Base-by-base conservation (phyloP, 768 basidiomycete species). In the Tricholoma flavovirens region DNA sequence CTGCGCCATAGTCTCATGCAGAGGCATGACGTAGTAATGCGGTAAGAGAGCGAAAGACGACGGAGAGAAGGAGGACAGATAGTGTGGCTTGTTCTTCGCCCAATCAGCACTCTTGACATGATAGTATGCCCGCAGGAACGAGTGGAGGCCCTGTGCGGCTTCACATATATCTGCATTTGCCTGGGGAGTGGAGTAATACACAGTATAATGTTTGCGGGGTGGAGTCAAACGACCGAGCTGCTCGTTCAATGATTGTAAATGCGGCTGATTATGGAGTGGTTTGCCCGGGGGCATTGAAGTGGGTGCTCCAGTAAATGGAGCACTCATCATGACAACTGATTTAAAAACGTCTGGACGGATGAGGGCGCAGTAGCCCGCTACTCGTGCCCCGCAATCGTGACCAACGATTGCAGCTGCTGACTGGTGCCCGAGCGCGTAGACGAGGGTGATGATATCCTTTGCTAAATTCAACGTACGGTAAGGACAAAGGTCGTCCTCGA, bases 21-120 rank as follows among this genome's bases (percentile, higher is more conserved):
- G 64, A 19, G 75, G 78, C 83, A 87, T 85, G 64, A 84, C 70
- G 62, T 86, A 85, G 72, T 85, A 86, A 14, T 73, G 71, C 6
- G 85, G 84, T 24, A 86, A 59, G 3, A 62, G 63, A 2, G 76
- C 71, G 33, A 82, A 66, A 46, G 73, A 67, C 17, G 58, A 51
- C 0, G 71, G 67, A 15, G 71, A 70, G 10, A 67, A 56, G 4
- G 64, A 63, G 1, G 69, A 63, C 19, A 84, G 68, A 2, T 72
- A 73, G 36, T 69, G 71, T 0, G 77, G 71, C 5, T 67, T 58
- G 63, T 82, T 81, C 4, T 64, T 64, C 4, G 61, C 56, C 78
- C 79, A 81, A 57, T 82, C 78, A n/a, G 46, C 46, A 29, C 46
- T 83, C 68, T 86, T 87, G 58, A 76, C 71, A 65, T 85, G 80